Base-by-base conservation (phyloP, 352 stramenopile genomes). In the Pythium vanterpoolii region DNA sequence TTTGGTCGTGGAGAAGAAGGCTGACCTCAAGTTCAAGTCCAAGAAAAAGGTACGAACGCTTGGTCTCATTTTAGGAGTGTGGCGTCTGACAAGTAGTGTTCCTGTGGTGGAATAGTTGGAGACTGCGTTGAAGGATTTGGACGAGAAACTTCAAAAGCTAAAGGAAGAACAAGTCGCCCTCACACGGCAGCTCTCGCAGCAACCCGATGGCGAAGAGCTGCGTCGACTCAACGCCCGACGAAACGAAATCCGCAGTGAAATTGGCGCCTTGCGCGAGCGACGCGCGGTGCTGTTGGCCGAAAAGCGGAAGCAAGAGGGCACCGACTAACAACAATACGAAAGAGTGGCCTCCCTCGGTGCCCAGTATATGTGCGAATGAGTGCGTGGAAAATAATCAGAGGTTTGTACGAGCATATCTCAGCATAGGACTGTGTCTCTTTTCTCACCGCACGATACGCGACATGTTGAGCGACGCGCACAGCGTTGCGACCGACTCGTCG, bases 1-100 rank as follows among this genome's bases (percentile, higher is more conserved):
- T 60, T 77, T 89, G 71, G 86, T 95, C 43, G 86, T 95, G 30
- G 83, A 95, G 64, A 93, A 92, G 74, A 95, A 95, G 67, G 85
- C 86, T 39, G 86, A 95, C 60, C 61, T 95, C 50, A 91, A 92
- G 56, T 90, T 95, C 66, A 88, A 95, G 72, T 93, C 83, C 9
- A 95, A 95, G 71, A 88, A 90, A 60, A 93, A 93, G 79, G 79
- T 87, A 70, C 42, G 59, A n/a, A n/a, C n/a, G n/a, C n/a, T n/a
- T n/a, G n/a, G n/a, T n/a, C n/a, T n/a, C n/a, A n/a, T n/a, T n/a
- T n/a, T n/a, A n/a, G n/a, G n/a, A n/a, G n/a, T n/a, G n/a, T n/a
- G n/a, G n/a, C n/a, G n/a, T n/a, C n/a, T n/a, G n/a, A n/a, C n/a
- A n/a, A n/a, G n/a, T n/a, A n/a, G n/a, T n/a, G n/a, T 5, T 19